A percentile compares a stretch with the other conserved stretches of the same genome.
Conservation (phyloP, 805 yeast genomes). For the Ogataea saltuana region DNA sequence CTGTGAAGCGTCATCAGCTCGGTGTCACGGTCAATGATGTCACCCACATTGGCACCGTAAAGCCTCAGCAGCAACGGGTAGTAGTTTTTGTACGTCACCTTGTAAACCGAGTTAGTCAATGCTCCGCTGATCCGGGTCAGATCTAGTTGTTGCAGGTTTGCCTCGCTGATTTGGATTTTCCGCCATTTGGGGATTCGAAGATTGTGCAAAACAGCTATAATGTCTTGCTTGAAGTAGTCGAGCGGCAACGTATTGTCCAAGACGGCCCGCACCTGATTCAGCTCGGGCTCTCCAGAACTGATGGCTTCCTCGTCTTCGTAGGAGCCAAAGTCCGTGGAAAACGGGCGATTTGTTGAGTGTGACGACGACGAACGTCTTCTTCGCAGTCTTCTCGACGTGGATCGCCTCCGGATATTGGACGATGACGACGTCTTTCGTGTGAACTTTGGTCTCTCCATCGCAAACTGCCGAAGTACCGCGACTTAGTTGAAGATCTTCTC, state of each 20-base stretch:
- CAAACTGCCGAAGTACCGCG: no score
- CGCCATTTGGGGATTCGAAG: constrained; percentile 82
- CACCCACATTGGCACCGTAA: constrained; percentile 85
- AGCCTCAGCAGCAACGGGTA: constrained; percentile 75
- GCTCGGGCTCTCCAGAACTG: constrained; percentile 15
- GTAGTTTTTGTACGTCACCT: constrained; percentile 46
- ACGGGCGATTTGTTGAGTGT: constrained; percentile 22
- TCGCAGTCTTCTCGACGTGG: constrained; percentile 25
- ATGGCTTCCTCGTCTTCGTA: constrained; percentile 8
- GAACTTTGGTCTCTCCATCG: constrained; percentile 29
- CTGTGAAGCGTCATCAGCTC: constrained; percentile 75
- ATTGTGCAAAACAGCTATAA: constrained; percentile 61
- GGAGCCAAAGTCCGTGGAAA: constrained; percentile 17
- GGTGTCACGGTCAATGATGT: constrained; percentile 79
- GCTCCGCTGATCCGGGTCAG: constrained; percentile 85
- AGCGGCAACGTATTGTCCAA: constrained; percentile 77
- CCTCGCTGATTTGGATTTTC: constrained; percentile 40
- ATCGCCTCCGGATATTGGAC: constrained; percentile 22
- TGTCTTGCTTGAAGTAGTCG: constrained; percentile 84
- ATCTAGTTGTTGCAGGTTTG: constrained; percentile 44
- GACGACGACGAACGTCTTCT: constrained; percentile 30
- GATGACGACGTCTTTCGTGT: constrained; percentile 25
- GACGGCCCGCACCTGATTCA: constrained; percentile 46
- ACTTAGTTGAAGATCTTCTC: no score
- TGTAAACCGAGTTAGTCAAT: constrained; percentile 85